Percentiles rank a stretch among this genome's conserved stretches.
Evolutionary conservation across 106 monocot genomes (phyloP).

Genomic region (Dendrobium chrysotoxum): DNA sequence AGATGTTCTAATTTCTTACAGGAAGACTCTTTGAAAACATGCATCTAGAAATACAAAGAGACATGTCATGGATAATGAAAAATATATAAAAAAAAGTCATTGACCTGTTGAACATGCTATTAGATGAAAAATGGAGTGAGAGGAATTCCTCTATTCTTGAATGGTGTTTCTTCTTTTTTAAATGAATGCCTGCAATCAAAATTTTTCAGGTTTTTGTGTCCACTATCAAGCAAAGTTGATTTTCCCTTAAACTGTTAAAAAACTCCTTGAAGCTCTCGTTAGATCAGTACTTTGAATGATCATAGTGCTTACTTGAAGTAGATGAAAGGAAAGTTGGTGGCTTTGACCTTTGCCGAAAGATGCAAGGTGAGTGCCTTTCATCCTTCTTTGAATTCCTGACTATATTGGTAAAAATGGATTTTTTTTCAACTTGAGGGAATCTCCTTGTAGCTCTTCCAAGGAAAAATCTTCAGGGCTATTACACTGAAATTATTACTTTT

Average conservation of each 20-base stretch:
- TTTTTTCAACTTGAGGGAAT: neutral
- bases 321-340: slow-evolving; percentile 28
- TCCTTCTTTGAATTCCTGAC: neutral
- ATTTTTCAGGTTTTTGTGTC: neutral
- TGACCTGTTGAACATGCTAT: neutral
- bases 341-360: slow-evolving; percentile 33
- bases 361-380: slow-evolving; percentile 23
- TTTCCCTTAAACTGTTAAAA: neutral
- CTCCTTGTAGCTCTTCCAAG: neutral
- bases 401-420: neutral
- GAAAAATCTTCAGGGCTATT: neutral
- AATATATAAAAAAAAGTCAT: too few relatives aligned
- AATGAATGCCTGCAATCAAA: neutral
- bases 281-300: slow-evolving; percentile 21
- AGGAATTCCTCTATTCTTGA: neutral
- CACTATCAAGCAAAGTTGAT: neutral
- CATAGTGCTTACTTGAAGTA: slow-evolving; percentile 11
- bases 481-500: neutral
- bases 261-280: neutral
- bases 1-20: too few relatives aligned
- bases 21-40: too few relatives aligned
- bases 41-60: too few relatives aligned
- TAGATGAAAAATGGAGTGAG: neutral
- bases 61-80: too few relatives aligned
- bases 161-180: neutral